Evolutionary conservation across 163 green algal species (phyloP).

Genomic region (Prototheca wickerhamii): DNA sequence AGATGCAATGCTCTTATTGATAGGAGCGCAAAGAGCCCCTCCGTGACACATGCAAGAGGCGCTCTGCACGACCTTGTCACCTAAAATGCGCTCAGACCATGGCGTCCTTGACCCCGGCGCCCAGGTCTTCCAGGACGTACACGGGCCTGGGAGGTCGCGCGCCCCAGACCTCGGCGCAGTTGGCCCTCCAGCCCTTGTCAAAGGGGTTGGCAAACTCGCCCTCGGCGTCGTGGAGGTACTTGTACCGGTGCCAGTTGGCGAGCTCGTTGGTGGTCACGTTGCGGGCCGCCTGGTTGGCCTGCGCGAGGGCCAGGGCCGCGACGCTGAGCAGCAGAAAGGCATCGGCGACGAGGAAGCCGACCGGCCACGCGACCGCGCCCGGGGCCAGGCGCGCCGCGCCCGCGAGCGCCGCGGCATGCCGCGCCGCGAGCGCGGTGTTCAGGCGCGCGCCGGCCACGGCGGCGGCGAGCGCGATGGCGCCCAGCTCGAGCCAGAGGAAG

Average conservation of each 20-base stretch:
- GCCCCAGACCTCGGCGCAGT: slow-evolving; percentile 34
- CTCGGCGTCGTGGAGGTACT: slow-evolving; percentile 66
- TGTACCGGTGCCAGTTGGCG: slow-evolving; percentile 91
- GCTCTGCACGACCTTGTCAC: too few relatives aligned
- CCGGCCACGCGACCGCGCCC: slow-evolving; percentile 9
- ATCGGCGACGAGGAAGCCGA: slow-evolving; percentile 72
- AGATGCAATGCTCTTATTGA: too few relatives aligned
- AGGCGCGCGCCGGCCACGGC: slow-evolving; percentile 49
- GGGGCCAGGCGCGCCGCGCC: neutral
- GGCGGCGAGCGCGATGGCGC: slow-evolving; percentile 44
- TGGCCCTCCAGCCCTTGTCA: slow-evolving; percentile 59
- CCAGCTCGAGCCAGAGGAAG: slow-evolving; percentile 84
- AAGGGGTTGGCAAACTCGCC: slow-evolving; percentile 86
- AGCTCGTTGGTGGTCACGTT: slow-evolving; percentile 98
- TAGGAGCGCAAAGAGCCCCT: too few relatives aligned
- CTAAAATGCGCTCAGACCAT: too few relatives aligned
- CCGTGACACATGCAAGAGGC: neutral
- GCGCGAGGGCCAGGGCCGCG: slow-evolving; percentile 60
- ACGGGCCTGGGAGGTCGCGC: neutral
- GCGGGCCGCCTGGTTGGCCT: slow-evolving; percentile 54
- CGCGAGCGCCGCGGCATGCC: neutral
- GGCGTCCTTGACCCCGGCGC: too few relatives aligned
- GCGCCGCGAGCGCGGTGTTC: neutral
- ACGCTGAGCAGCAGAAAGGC: slow-evolving; percentile 60
- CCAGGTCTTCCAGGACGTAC: slow-evolving; percentile 2